Percentiles rank a stretch among this genome's conserved stretches.
Evolutionary conservation across 2,329 filamentous ascomycete species (phyloP).

Genomic region (Lachnellula arida): DNA sequence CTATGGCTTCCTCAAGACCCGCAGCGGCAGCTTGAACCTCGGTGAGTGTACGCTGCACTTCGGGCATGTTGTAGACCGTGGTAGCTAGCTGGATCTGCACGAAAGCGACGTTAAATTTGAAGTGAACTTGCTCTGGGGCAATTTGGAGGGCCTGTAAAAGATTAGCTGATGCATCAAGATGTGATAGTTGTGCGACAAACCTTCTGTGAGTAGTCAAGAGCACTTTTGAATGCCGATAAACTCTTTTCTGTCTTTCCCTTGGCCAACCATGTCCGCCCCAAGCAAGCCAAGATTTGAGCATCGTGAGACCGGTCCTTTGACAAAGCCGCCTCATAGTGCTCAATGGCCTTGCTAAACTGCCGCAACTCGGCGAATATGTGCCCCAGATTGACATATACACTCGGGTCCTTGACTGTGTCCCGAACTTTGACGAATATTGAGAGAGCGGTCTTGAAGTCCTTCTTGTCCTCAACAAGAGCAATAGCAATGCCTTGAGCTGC

Average conservation of each 20-base stretch:
- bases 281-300: conserved; percentile 63
- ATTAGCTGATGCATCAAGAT: conserved; percentile 20
- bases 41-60: conserved; percentile 70
- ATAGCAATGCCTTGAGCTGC: conserved; percentile 95
- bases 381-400: conserved; percentile 87
- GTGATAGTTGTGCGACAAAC: conserved; percentile 36
- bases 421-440: conserved; percentile 86
- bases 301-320: conserved; percentile 59
- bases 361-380: conserved; percentile 88
- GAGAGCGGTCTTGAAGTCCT: conserved; percentile 76
- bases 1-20: conserved; percentile 83
- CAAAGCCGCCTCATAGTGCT: conserved; percentile 81
- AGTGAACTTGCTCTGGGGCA: conserved; percentile 79
- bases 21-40: conserved; percentile 77
- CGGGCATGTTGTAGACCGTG: conserved; percentile 67
- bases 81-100: conserved; percentile 92
- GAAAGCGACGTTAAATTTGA: conserved; percentile 97
- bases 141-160: conserved; percentile 61
- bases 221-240: conserved; percentile 57
- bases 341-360: conserved; percentile 87
- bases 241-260: conserved; percentile 62
- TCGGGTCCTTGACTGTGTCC: conserved; percentile 83
- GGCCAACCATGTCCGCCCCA: conserved; percentile 66
- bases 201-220: conserved; percentile 60
- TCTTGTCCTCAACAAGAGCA: conserved; percentile 89